These are phyloP conservation scores for Singerocomus inundabilis DNA, from an alignment of 1,284 basidiomycete species.

Conservation along the genomic window DNA sequence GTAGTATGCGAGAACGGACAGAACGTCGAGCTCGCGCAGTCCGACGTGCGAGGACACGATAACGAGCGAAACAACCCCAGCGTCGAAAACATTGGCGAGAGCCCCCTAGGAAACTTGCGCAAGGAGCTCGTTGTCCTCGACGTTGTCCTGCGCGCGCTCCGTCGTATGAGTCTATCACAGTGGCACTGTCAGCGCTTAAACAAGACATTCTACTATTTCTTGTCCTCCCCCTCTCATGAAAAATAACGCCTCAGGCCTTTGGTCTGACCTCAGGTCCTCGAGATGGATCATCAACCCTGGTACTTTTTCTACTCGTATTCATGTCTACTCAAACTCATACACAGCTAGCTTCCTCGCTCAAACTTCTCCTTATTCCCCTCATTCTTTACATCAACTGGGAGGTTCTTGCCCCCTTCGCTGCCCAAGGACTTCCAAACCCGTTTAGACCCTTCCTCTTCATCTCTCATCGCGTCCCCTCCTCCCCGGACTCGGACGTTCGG, in stretches of 20 bases:
- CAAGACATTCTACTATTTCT: no score
- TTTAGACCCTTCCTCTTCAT: constrained; percentile 77
- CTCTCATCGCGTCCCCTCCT: constrained; percentile 63
- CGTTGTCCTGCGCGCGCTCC: no score
- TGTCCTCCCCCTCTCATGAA: not conserved
- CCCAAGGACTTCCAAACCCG: constrained; percentile 63
- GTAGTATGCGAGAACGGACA: constrained; percentile 68
- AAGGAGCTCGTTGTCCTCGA: no score
- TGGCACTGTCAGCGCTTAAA: not conserved
- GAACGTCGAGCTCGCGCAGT: constrained; percentile 44
- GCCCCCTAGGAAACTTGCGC: no score
- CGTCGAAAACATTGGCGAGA: constrained; percentile 80
- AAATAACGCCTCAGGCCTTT: constrained; percentile 13
- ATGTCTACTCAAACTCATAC: not conserved
- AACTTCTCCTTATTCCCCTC: constrained; percentile 71
- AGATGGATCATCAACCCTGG: constrained; percentile 79
- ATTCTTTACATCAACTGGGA: constrained; percentile 76
- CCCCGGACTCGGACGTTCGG: constrained; percentile 51
- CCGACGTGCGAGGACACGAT: constrained; percentile 56
- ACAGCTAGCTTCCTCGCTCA: constrained; percentile 61
- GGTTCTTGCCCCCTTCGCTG: constrained; percentile 49
- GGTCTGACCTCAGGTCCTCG: constrained; percentile 43
- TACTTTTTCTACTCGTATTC: constrained; percentile 25
- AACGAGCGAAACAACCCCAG: constrained; percentile 56
- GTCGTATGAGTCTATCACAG: no score